Evolutionary conservation across 2,329 filamentous ascomycete species (phyloP).

Genomic region (Furcasterigmium sp.): DNA sequence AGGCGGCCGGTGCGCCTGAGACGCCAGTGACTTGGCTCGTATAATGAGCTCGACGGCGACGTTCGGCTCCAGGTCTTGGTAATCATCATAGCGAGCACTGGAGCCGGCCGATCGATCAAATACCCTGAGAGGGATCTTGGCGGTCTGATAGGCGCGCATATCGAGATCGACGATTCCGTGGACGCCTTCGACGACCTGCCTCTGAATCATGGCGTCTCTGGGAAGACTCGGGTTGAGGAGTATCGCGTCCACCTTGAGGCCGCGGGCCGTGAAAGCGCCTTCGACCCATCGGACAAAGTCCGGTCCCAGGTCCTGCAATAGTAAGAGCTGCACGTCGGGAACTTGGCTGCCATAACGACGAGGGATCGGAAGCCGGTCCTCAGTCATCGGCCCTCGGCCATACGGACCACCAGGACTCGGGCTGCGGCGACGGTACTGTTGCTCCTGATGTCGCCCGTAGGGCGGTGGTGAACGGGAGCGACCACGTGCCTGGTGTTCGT

Average conservation of each 20-base stretch:
- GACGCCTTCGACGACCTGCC: constrained; percentile 85
- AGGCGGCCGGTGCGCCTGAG: constrained; percentile 1
- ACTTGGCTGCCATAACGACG: constrained; percentile 68
- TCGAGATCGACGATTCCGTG: constrained; percentile 77
- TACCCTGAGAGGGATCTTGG: constrained; percentile 75
- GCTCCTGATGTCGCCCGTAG: constrained; percentile 37
- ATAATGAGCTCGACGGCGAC: constrained; percentile 78
- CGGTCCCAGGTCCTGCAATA: constrained; percentile 70
- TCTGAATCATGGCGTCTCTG: constrained; percentile 64
- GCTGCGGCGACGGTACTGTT: constrained; percentile 62
- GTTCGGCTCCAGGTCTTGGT: constrained; percentile 72
- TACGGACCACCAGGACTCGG: constrained; percentile 52
- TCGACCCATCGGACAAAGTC: constrained; percentile 84
- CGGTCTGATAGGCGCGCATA: constrained; percentile 59
- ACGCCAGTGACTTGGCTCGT: constrained; percentile 54
- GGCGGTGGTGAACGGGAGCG: constrained; percentile 65
- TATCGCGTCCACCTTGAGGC: constrained; percentile 72
- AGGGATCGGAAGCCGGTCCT: constrained; percentile 65
- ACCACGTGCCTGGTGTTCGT: constrained; percentile 43
- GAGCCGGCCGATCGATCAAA: constrained; percentile 76
- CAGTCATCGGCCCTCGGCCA: constrained; percentile 37
- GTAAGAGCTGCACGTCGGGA: constrained; percentile 83
- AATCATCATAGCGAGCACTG: constrained; percentile 78
- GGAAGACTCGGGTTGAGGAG: constrained; percentile 72
- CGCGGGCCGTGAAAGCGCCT: constrained; percentile 64